Evolutionary conservation across 176 grass and related monocot species (phyloP), one percentile per base, ranked within the genome.

Genomic region (Triticum monococcum): DNA sequence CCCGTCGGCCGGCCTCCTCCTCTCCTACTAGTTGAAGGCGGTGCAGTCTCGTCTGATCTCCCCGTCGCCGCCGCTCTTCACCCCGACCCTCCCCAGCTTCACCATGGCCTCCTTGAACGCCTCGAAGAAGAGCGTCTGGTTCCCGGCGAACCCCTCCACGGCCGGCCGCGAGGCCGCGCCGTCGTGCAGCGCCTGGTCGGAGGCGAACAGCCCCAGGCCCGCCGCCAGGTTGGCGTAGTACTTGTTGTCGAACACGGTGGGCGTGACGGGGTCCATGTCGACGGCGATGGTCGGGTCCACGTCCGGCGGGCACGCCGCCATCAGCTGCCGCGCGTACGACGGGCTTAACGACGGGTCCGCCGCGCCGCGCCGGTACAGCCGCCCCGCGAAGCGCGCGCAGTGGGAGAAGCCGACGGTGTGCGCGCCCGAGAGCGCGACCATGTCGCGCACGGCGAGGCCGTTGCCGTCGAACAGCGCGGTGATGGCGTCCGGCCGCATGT

Each of bases 341-440:
- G 50, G 26, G 31, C 85, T 77, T 66, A 90, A 69, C 1, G 75
- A 50, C 18, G 91, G 68, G 65, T 90, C 95, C 25, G 37, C 54
- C 2, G 45, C 48, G 13, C 68, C 31, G 83, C 41, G 71, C 20
- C 65, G 66, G 62, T 98, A 95, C 24, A 98, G 82, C 74, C 95
- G 91, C 22, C 7, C 69, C 5, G 78, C 9, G 91, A 98, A 88
- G 76, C 81, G 72, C 82, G 68, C 84, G 75, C 93, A 98, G 66
- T 94, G 93, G 3, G 92, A 85, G 79, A 94, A 87, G 28, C 95
- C 95, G 25, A 95, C 89, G 28, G 91, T 95, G 82, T 95, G 95
- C 11, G 87, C 95, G 8, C 90, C 92, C 36, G 90, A 95, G 83
- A 95, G 93, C 32, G 93, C 88, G 14, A 92, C 85, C 90, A 92